Percentiles rank a stretch among this genome's conserved stretches.
phyloP scores from a whole-genome alignment of 2,329 filamentous ascomycete species.

The Fusarium cyanostomum region DNA sequence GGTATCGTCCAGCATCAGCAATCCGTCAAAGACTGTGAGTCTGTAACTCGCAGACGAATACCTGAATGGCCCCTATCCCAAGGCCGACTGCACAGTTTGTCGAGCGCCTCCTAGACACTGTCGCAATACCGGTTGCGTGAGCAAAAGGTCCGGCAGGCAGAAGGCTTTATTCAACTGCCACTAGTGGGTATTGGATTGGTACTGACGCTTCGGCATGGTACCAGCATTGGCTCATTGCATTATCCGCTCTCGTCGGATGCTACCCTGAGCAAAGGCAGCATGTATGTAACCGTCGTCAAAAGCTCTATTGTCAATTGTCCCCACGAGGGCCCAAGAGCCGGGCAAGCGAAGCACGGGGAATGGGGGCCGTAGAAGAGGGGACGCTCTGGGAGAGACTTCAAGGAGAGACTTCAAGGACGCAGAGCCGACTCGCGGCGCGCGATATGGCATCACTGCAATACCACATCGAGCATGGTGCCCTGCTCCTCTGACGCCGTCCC shows the following conservation, averaged over 20 bases:
- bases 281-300: slow-evolving; percentile 25
- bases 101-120: slow-evolving; percentile 11
- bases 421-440: slow-evolving; percentile 30
- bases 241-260: slow-evolving; percentile 33
- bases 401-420: slow-evolving; percentile 3
- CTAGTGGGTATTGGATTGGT: slow-evolving; percentile 6
- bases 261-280: slow-evolving; percentile 29
- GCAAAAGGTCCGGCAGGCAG: slow-evolving; percentile 13
- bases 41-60: neutral
- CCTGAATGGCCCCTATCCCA: neutral
- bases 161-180: slow-evolving; percentile 20
- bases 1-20: neutral
- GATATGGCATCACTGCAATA: slow-evolving; percentile 44
- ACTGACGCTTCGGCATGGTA: slow-evolving; percentile 11
- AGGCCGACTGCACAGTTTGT: slow-evolving; percentile 13
- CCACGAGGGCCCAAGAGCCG: slow-evolving; percentile 26
- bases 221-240: slow-evolving; percentile 13
- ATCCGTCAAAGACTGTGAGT: neutral
- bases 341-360: slow-evolving; percentile 33
- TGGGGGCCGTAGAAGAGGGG: slow-evolving; percentile 5
- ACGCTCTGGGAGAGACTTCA: neutral
- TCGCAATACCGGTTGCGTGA: slow-evolving; percentile 19
- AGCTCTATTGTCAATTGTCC: slow-evolving; percentile 17
- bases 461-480: slow-evolving; percentile 35
- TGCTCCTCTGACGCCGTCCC: slow-evolving; percentile 36